Evolutionary conservation across 441 rosid genomes (phyloP).

Genomic region (Pelargonium myrrhifolium): DNA sequence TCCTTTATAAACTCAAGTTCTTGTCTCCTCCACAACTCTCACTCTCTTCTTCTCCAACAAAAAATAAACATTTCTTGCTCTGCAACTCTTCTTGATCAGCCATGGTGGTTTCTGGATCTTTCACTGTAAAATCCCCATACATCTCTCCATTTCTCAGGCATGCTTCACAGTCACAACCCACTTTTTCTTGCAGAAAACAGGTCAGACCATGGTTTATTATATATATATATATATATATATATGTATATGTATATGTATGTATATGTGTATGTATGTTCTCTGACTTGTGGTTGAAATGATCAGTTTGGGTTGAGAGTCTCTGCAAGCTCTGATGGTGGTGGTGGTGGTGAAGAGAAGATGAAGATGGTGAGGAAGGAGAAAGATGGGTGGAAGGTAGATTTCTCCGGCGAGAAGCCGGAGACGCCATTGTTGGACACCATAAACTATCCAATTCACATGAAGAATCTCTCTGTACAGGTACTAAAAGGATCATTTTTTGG

Average conservation of each 20-base stretch:
- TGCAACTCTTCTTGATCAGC: not conserved
- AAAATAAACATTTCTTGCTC: too few species aligned
- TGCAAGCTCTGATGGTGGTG: conserved; percentile 18
- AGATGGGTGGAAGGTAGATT: conserved; percentile 39
- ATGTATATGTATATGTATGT: too few species aligned
- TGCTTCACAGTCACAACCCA: conserved; percentile 14
- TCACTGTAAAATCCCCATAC: conserved; percentile 16
- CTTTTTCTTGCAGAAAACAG: conserved; percentile 24
- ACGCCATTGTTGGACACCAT: conserved; percentile 66
- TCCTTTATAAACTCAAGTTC: too few species aligned
- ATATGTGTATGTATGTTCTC: not conserved
- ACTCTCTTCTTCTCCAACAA: too few species aligned
- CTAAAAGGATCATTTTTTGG: too few species aligned
- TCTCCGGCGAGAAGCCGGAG: conserved; percentile 40
- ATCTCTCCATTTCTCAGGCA: conserved; percentile 21
- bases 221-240: too few species aligned
- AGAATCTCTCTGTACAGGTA: conserved; percentile 52
- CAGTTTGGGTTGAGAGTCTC: conserved; percentile 41
- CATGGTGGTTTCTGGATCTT: conserved; percentile 37
- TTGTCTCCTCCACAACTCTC: too few species aligned
- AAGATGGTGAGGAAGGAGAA: conserved; percentile 30
- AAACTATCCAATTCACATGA: conserved; percentile 59
- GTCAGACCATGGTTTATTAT: too few species aligned
- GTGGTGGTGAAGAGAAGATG: conserved; percentile 23
- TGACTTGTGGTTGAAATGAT: not conserved